Evolutionary conservation across 2,329 filamentous ascomycete genomes (phyloP), one percentile per base, ranked within the genome.

Genomic region (Exophiala viscosa): DNA sequence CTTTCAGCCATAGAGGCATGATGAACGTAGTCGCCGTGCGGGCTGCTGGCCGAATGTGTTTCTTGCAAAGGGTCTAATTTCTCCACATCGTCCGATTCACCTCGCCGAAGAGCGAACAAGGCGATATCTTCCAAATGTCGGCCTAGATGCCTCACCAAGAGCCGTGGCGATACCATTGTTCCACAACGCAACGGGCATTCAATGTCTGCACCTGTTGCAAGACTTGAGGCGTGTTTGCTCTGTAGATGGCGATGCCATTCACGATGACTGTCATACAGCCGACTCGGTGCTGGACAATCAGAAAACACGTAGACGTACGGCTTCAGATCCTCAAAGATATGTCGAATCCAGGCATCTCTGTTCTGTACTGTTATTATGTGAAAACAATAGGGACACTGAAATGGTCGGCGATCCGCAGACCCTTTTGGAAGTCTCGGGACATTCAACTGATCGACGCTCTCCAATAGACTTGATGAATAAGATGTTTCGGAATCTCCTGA

Each of bases 71-170:
- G 23, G 14, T 39, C 36, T 9, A n/a, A 8, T 3, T n/a, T 18
- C 7, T 14, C n/a, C 10, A n/a, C 36, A 15, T 39, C 10, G 14
- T 39, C 36, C 9, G 36, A 18, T n/a, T 15, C 18, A 39, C 14
- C 36, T 39, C 36, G 36, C 4, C 13, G 34, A 1, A 45, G 13
- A 33, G 14, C 32, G 14, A 23, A 23, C 34, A 48, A 48, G 11
- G 45, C 20, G 5, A 48, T 20, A n/a, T 46, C 33, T 38, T 48
- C 33, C 34, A 34, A 23, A 32, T 39, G 36, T 39, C n/a, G 36
- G 9, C 36, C 36, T 15, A 39, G 8, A 39, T 39, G 36, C 14
- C 36, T 39, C 18, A 15, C 36, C n/a, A 39, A 7, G 11, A 15
- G 36, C 36, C 9, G 3, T 9, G 9, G 10, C 14, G n/a, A 39